Evolutionary conservation across 768 basidiomycete genomes (phyloP).

Genomic region (Leccinellum luteum): DNA sequence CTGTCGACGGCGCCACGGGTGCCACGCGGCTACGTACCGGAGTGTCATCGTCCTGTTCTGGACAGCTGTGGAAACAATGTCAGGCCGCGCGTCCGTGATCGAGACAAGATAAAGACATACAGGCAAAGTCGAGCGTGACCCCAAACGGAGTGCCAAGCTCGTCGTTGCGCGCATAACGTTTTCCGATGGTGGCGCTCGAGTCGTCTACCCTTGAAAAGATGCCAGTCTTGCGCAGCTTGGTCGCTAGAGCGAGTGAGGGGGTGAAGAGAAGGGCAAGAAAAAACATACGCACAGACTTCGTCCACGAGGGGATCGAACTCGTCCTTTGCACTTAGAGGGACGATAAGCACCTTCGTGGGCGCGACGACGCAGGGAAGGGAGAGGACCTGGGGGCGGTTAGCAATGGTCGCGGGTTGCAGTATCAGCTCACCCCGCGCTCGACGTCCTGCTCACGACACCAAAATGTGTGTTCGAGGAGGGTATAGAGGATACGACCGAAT

Average conservation of each 20-base stretch:
- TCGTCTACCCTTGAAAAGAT: slow-evolving; percentile 94
- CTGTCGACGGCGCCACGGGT: not conserved
- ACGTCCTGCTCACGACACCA: slow-evolving; percentile 93
- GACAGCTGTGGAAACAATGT: slow-evolving; percentile 52
- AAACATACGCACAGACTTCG: slow-evolving; percentile 78
- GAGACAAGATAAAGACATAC: slow-evolving; percentile 29
- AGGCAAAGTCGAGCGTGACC: slow-evolving; percentile 93
- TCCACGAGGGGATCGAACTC: slow-evolving; percentile 81
- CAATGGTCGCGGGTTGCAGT: too few relatives aligned
- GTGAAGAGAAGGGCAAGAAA: rapidly evolving
- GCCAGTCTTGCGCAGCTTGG: slow-evolving; percentile 83
- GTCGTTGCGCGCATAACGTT: slow-evolving; percentile 96
- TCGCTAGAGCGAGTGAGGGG: slow-evolving; percentile 47
- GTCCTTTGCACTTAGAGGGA: slow-evolving; percentile 84
- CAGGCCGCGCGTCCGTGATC: not conserved
- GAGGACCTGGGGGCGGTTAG: slow-evolving; percentile 56
- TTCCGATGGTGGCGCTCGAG: slow-evolving; percentile 92
- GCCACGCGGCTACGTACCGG: slow-evolving; percentile 51
- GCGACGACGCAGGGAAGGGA: slow-evolving; percentile 89
- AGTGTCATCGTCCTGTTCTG: slow-evolving; percentile 93
- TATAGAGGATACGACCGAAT: slow-evolving; percentile 92
- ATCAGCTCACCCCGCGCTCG: slow-evolving; percentile 75
- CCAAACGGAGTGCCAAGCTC: slow-evolving; percentile 98
- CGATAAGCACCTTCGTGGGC: slow-evolving; percentile 95
- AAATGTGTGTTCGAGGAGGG: slow-evolving; percentile 91